Evolutionary conservation across 768 basidiomycete genomes (phyloP).

Genomic region (Amanita molliuscula): DNA sequence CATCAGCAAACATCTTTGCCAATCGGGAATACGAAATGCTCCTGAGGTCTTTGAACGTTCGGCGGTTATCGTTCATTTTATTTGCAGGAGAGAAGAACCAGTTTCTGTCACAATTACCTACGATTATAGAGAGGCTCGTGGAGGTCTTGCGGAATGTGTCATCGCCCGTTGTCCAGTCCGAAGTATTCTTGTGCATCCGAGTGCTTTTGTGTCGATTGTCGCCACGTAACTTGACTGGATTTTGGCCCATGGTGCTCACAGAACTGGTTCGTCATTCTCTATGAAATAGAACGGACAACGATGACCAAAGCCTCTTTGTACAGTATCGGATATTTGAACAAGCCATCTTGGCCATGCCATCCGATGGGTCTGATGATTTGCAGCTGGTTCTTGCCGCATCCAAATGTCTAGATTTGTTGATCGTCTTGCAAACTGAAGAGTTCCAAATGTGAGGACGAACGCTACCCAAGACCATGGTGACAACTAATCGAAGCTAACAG

Average conservation of each 20-base stretch:
- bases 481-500: conserved; percentile 21
- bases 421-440: conserved; percentile 91
- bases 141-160: conserved; percentile 78
- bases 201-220: conserved; percentile 86
- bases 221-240: conserved; percentile 84
- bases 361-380: conserved; percentile 80
- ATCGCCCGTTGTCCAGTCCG: conserved; percentile 80
- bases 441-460: conserved; percentile 75
- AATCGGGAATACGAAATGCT: conserved; percentile 93
- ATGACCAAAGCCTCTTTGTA: not conserved
- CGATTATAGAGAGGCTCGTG: conserved; percentile 94
- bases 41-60: conserved; percentile 73
- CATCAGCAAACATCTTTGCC: conserved; percentile 94
- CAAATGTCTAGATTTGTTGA: conserved; percentile 89
- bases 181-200: conserved; percentile 90
- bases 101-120: conserved; percentile 80
- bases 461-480: not conserved
- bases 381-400: conserved; percentile 78
- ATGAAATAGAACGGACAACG: not conserved
- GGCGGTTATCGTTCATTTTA: conserved; percentile 81
- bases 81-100: conserved; percentile 86
- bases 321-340: conserved; percentile 90
- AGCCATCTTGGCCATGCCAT: conserved; percentile 55
- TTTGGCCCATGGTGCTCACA: conserved; percentile 93
- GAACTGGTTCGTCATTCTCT: conserved; percentile 55